A percentile compares a stretch with the other conserved stretches of the same genome.
Conservation (phyloP, 257 asterid genomes). For the Nicotiana paniculata region DNA sequence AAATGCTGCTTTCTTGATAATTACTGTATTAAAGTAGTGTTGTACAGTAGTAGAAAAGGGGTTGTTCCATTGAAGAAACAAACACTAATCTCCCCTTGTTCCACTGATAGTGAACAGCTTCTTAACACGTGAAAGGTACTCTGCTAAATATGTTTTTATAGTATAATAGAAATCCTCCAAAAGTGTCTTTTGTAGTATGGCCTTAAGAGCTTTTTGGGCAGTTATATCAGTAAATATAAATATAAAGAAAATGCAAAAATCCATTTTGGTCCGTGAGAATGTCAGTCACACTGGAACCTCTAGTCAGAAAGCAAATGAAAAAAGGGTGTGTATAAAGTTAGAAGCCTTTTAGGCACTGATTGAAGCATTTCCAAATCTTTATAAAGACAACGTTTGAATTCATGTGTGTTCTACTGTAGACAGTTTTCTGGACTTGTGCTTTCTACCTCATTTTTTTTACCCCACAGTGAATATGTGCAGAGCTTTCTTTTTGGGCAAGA, state of each 20-base stretch:
- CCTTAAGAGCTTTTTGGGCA: constrained; percentile 4
- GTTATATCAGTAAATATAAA: not conserved
- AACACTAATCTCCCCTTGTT: not conserved
- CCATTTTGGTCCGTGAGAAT: constrained; percentile 10
- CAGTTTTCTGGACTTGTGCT: too few species aligned
- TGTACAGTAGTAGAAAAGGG: too few species aligned
- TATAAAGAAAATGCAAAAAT: not conserved
- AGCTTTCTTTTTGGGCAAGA: not conserved
- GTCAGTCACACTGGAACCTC: constrained; percentile 9
- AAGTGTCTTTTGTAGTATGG: not conserved
- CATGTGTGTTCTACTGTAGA: too few species aligned
- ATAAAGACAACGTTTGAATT: too few species aligned
- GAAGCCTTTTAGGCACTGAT: constrained; percentile 12
- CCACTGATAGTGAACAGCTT: not conserved
- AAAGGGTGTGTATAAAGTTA: not conserved
- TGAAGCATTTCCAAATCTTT: constrained; percentile 2
- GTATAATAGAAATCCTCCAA: not conserved
- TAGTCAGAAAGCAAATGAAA: not conserved
- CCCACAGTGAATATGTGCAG: not conserved
- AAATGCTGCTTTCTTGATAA: constrained; percentile 21
- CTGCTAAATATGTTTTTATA: not conserved
- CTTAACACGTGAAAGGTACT: not conserved
- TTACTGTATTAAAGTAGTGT: not conserved
- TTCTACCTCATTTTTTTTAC: too few species aligned
- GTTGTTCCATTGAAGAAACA: not conserved